Evolutionary conservation across 352 stramenopile genomes (phyloP), one percentile per base, ranked within the genome.

Genomic region (Peronospora farinosa): DNA sequence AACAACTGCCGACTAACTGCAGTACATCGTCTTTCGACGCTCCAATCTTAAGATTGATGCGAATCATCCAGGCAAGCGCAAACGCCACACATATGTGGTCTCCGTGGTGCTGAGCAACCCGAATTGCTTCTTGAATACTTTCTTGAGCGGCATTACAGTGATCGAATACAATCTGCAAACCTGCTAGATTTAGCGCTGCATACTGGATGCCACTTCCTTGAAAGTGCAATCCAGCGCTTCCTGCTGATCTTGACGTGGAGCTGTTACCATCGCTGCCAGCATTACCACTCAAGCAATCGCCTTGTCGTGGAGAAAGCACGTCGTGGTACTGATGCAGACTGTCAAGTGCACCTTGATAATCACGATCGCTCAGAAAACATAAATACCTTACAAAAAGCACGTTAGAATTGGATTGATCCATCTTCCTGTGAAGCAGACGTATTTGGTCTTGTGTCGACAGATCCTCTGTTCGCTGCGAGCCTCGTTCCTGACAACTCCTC

Each of bases 311-410:
- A 27, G 95, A 85, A 7, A 83, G 72, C 46, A 96, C 81, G 49
- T 98, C 92, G 67, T 97, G 95, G 54, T 97, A 98, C 47, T 86
- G 73, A 52, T 97, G 90, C n/a, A 98, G 70, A 21, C 72, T 82
- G 48, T 96, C 84, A 4, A 97, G 57, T 16, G 92, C 89, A 12
- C 68, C 70, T 31, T 88, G 75, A 50, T 95, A 94, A 50, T 97
- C 82, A 30, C 80, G 74, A 21, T 80, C 55, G 38, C 79, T 64
- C 10, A 97, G 62, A 38, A 74, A 92, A 33, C 88, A 83, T 23
- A 96, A 57, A 57, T 95, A 97, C 28, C 74, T 65, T 15, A 90
- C 76, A 52, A 95, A 97, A n/a, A 87, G 53, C 17, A 73, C 75
- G 35, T 79, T 78, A 9, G 76, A 62, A 15, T 77, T 69, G 5